These are phyloP conservation scores for Nevesoporus exiguus DNA, from an alignment of 768 basidiomycete genomes.

Conservation along the genomic window DNA sequence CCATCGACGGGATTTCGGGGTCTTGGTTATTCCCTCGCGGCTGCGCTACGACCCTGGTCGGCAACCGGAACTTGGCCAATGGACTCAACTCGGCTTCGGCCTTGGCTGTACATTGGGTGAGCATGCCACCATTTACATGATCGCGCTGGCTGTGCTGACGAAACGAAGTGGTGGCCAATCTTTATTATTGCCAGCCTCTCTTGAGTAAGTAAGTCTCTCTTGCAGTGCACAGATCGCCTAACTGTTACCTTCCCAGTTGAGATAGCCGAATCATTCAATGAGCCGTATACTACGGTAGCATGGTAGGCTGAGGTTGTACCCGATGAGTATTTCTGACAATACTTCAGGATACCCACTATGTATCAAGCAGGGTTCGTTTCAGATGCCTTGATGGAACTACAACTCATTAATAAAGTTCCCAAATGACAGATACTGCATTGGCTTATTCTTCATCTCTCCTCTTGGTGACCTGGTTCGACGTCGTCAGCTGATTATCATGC, in stretches of 20 bases:
- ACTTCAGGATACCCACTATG: conserved; percentile 55
- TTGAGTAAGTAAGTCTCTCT: conserved; percentile 45
- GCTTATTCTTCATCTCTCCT: conserved; percentile 44
- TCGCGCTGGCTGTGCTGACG: not conserved
- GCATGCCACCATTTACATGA: conserved; percentile 13
- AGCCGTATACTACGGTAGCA: conserved; percentile 34
- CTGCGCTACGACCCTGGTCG: conserved; percentile 39
- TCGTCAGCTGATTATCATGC: conserved; percentile 37
- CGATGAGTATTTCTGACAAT: not conserved
- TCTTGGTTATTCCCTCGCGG: conserved; percentile 44
- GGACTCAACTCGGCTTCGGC: conserved; percentile 46
- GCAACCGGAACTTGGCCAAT: conserved; percentile 35
- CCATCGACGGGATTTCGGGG: conserved; percentile 35
- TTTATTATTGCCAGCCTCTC: conserved; percentile 82
- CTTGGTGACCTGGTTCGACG: conserved; percentile 46
- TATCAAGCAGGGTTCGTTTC: conserved; percentile 58
- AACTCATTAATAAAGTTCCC: not conserved
- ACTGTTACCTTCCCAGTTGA: conserved; percentile 12
- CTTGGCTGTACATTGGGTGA: conserved; percentile 45
- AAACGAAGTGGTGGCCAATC: conserved; percentile 49
- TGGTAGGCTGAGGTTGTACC: conserved; percentile 14
- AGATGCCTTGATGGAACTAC: not conserved
- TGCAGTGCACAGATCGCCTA: not conserved
- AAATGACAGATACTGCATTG: conserved; percentile 17
- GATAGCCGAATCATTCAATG: conserved; percentile 37